These are phyloP conservation scores for Plasmodium yoelii DNA, from an alignment of 169 alveolate species.

Conservation along the genomic window DNA sequence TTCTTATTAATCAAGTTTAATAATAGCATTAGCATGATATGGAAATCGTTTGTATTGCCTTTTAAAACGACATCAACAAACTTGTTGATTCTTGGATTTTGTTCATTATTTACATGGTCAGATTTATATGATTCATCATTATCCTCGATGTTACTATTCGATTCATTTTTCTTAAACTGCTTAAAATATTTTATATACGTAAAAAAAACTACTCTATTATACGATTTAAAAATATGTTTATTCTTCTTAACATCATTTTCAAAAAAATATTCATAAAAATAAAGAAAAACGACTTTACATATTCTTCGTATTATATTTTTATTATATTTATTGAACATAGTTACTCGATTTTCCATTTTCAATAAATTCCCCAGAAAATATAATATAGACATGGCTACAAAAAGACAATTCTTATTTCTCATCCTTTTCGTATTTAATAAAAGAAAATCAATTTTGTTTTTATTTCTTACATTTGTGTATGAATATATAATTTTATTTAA, in stretches of 20 bases:
- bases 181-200: conserved; percentile 16
- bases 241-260: conserved; percentile 32
- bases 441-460: conserved; percentile 49
- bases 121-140: neutral
- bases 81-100: neutral
- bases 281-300: conserved; percentile 39
- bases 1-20: conserved; percentile 36
- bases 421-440: conserved; percentile 34
- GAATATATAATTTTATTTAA: conserved; percentile 35
- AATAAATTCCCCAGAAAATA: conserved; percentile 25
- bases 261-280: conserved; percentile 62
- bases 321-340: conserved; percentile 20
- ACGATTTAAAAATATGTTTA: conserved; percentile 26
- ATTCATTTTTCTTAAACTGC: neutral
- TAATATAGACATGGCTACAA: conserved; percentile 49
- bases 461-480: conserved; percentile 12
- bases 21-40: conserved; percentile 22
- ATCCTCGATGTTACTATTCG: neutral
- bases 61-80: neutral
- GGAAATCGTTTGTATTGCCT: neutral
- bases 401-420: conserved; percentile 56
- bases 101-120: neutral
- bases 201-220: conserved; percentile 27
- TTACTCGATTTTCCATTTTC: conserved; percentile 10
- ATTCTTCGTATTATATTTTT: conserved; percentile 28